A percentile compares a stretch with the other conserved stretches of the same genome.
Evolutionary conservation across 2,329 filamentous ascomycete genomes (phyloP).

Genomic region (Fusarium pseudocircinatum): DNA sequence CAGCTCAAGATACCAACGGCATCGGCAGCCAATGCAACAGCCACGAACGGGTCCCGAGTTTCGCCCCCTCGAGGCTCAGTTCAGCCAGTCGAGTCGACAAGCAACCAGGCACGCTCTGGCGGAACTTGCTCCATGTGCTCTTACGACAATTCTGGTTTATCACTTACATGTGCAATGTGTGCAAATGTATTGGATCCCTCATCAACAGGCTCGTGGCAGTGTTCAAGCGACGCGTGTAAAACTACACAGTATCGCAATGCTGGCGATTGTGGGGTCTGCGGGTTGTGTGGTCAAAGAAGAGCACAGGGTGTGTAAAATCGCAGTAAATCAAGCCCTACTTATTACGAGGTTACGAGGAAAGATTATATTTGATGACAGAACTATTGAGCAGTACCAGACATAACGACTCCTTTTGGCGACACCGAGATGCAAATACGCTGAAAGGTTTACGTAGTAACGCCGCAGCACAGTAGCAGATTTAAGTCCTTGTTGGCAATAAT

Average conservation of each 20-base stretch:
- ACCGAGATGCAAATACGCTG: background rate
- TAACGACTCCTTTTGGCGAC: background rate
- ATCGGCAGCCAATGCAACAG: background rate
- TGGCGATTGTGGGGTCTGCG: slow-evolving; percentile 74
- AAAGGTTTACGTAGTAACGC: background rate
- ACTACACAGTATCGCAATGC: slow-evolving; percentile 72
- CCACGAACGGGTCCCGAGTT: background rate
- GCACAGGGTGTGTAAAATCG: background rate
- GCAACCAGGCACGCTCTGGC: background rate
- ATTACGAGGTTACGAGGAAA: background rate
- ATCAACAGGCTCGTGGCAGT: slow-evolving; percentile 71
- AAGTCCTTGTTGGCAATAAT: background rate
- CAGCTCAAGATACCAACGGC: background rate
- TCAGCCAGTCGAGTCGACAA: background rate
- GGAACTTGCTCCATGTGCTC: slow-evolving; percentile 72
- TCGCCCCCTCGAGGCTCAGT: background rate
- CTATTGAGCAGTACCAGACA: background rate
- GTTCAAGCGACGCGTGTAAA: slow-evolving; percentile 64
- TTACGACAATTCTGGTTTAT: slow-evolving; percentile 63
- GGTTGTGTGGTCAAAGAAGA: slow-evolving; percentile 68
- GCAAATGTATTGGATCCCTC: slow-evolving; percentile 72
- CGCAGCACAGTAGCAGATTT: background rate
- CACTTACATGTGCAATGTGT: slow-evolving; percentile 73
- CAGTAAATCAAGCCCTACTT: background rate
- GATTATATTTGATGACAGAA: background rate